Evolutionary conservation across 257 asterid genomes (phyloP), one percentile per base, ranked within the genome.

Genomic region (Paraleonurus japonicus): DNA sequence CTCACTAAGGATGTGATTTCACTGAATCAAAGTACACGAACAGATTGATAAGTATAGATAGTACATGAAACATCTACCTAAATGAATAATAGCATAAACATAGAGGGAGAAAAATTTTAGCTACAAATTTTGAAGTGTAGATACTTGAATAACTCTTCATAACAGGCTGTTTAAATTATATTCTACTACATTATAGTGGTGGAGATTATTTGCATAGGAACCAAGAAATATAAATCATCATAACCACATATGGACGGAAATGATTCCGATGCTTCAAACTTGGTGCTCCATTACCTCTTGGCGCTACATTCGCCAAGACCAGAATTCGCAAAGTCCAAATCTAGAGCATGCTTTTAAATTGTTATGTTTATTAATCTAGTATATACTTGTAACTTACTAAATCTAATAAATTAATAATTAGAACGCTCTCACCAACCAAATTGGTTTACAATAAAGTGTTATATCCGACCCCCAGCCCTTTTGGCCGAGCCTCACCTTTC

Each of bases 21-120:
- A 17, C 45, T 15, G 26, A 47, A 30, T 70, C 53, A 30, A 4
- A 15, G 28, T n/a, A 51, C 28, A 61, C 47, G 19, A 45, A 37
- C 15, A 37, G 74, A 61, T 33, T 20, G 7, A 23, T 13, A 22
- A 6, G 8, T n/a, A 23, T 10, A 16, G 48, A 37, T n/a, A n/a
- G n/a, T 17, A 57, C 63, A n/a, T n/a, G n/a, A n/a, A n/a, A n/a
- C n/a, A 68, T 37, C 64, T 45, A 41, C 28, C 62, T 3, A 23
- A 68, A 61, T 16, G 61, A 59, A 55, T 35, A 35, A 66, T 6
- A 17, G 30, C 78, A 33, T 15, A 74, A n/a, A 16, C 54, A 75
- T 3, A 65, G 24, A 16, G 1, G 66, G 69, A 69, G 28, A 19
- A 17, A 9, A 17, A 30, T n/a, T 37, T 16, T 22, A 11, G 70